Percentiles rank a stretch among this genome's conserved stretches.
These are phyloP conservation scores for Acrocalymma vagum DNA, from an alignment of 2,329 filamentous ascomycete species.

Conservation along the genomic window DNA sequence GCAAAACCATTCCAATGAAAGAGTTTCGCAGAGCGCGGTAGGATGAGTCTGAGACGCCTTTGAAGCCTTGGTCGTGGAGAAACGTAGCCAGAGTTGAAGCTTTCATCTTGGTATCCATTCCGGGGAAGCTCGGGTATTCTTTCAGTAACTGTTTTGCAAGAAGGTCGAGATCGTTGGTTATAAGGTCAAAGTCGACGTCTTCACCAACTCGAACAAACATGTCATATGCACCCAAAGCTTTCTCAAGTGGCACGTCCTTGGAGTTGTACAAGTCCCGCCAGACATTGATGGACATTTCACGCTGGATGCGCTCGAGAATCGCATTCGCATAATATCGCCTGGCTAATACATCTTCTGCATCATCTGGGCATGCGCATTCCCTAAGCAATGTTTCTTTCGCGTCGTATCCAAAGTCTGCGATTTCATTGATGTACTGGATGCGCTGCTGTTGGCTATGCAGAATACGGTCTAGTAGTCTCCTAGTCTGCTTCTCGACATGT, in stretches of 20 bases:
- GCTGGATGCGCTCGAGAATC: slow-evolving; percentile 80
- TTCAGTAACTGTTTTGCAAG: slow-evolving; percentile 66
- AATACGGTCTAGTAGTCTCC: slow-evolving; percentile 67
- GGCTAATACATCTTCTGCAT: slow-evolving; percentile 77
- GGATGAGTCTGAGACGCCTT: slow-evolving; percentile 74
- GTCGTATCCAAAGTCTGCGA: slow-evolving; percentile 81
- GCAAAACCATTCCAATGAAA: slow-evolving; percentile 83
- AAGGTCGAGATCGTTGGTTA: slow-evolving; percentile 68
- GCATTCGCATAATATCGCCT: slow-evolving; percentile 79
- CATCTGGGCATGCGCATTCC: slow-evolving; percentile 68
- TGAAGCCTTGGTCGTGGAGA: slow-evolving; percentile 73
- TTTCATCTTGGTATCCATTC: slow-evolving; percentile 70
- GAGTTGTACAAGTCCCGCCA: slow-evolving; percentile 70
- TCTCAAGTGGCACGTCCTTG: slow-evolving; percentile 70
- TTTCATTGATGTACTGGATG: slow-evolving; percentile 72
- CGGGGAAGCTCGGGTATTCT: slow-evolving; percentile 62
- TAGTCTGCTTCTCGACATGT: slow-evolving; percentile 43
- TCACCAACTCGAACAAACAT: slow-evolving; percentile 83
- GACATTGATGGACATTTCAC: slow-evolving; percentile 77
- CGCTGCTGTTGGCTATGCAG: slow-evolving; percentile 75
- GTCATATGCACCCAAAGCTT: slow-evolving; percentile 83
- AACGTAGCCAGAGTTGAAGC: slow-evolving; percentile 74
- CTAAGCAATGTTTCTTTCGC: slow-evolving; percentile 83
- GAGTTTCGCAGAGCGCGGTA: slow-evolving; percentile 88
- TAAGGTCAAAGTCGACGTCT: slow-evolving; percentile 75